Conservation (phyloP, 257 asterid genomes). For the Solanum peruvianum region DNA sequence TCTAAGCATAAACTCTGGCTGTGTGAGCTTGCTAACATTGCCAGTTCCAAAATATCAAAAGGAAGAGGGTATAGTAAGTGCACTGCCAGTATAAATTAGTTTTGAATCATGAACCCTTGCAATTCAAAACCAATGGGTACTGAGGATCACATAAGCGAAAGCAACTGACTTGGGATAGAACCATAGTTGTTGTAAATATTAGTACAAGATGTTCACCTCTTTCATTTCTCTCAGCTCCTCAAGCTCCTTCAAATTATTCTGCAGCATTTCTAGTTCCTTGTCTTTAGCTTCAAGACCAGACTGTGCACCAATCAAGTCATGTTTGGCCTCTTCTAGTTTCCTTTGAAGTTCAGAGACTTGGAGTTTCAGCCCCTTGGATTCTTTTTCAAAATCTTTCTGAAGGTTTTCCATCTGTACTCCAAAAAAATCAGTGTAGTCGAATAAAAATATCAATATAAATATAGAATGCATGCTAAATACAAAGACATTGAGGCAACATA, state of each 20-base stretch:
- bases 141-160: neutral
- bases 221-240: slow-evolving; percentile 97
- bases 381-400: slow-evolving; percentile 57
- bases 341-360: slow-evolving; percentile 68
- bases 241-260: slow-evolving; percentile 71
- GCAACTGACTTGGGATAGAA: neutral
- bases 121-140: neutral
- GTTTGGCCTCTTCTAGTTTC: slow-evolving; percentile 50
- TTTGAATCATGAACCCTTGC: neutral
- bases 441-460: neutral
- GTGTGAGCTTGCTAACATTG: neutral
- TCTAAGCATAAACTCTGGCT: neutral
- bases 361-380: slow-evolving; percentile 43
- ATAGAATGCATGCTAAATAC: neutral
- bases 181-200: neutral
- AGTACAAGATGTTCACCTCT: slow-evolving; percentile 44
- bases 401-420: slow-evolving; percentile 39
- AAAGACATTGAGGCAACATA: neutral
- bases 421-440: neutral
- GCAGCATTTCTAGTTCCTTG: slow-evolving; percentile 43
- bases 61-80: neutral
- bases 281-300: slow-evolving; percentile 55
- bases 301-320: slow-evolving; percentile 35
- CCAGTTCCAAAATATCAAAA: neutral
- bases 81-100: neutral